Evolutionary conservation across 176 grass and related monocot genomes (phyloP).

Genomic region (Triticum timopheevii): DNA sequence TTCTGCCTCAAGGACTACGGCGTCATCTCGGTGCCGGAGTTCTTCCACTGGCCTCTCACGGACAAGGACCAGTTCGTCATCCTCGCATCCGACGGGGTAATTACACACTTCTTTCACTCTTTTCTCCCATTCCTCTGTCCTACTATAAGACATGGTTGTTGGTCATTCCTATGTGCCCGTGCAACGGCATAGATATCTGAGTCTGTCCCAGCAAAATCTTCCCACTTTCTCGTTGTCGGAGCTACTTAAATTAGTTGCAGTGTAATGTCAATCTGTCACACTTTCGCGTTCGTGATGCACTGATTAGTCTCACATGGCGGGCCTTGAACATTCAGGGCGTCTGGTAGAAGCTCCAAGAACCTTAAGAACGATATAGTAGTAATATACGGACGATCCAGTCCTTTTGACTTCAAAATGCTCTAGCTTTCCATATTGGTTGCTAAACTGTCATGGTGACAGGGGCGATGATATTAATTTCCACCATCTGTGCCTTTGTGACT

Average conservation of each 20-base stretch:
- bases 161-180: slow-evolving; percentile 20
- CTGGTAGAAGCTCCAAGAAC: slow-evolving; percentile 28
- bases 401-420: slow-evolving; percentile 45
- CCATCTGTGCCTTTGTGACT: slow-evolving; percentile 32
- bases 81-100: slow-evolving; percentile 95
- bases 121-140: background rate
- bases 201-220: slow-evolving; percentile 29
- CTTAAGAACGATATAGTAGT: slow-evolving; percentile 16
- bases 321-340: slow-evolving; percentile 34
- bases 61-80: slow-evolving; percentile 84
- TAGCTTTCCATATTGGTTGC: slow-evolving; percentile 25
- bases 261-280: slow-evolving; percentile 51
- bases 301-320: slow-evolving; percentile 50
- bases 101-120: background rate
- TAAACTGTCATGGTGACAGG: slow-evolving; percentile 54
- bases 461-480: slow-evolving; percentile 22
- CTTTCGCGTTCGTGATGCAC: slow-evolving; percentile 31
- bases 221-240: slow-evolving; percentile 14
- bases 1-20: slow-evolving; percentile 98
- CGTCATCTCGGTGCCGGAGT: slow-evolving; percentile 94
- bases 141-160: background rate
- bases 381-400: slow-evolving; percentile 21
- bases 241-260: slow-evolving; percentile 40
- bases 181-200: slow-evolving; percentile 27
- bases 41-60: slow-evolving; percentile 85